Evolutionary conservation across 75 land plant species (phyloP).

Genomic region (Sequoia sempervirens): DNA sequence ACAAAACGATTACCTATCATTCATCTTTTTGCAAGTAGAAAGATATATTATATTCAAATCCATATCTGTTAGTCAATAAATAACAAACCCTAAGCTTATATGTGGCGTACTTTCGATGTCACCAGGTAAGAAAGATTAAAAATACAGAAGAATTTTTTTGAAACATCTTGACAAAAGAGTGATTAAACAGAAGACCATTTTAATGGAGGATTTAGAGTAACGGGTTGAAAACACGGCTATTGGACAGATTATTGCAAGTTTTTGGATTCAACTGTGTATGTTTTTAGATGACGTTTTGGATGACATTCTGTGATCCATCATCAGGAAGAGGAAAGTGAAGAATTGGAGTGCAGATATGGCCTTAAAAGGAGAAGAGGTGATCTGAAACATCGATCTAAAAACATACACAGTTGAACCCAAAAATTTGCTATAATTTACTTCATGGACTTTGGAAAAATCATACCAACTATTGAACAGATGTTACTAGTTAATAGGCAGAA

Average conservation of each 20-base stretch:
- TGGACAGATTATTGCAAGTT: too few species aligned
- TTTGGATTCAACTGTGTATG: too few species aligned
- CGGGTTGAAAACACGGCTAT: background rate
- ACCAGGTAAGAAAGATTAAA: background rate
- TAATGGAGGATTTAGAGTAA: background rate
- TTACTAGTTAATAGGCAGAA: background rate
- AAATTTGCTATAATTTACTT: too few species aligned
- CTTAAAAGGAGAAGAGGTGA: too few species aligned
- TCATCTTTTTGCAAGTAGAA: background rate
- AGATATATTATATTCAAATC: background rate
- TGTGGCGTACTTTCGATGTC: background rate
- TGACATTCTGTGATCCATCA: too few species aligned
- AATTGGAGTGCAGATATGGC: too few species aligned
- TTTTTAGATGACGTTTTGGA: too few species aligned
- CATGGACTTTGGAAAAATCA: too few species aligned
- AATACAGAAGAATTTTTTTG: background rate
- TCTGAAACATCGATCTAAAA: too few species aligned
- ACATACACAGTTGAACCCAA: too few species aligned
- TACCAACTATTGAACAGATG: too few species aligned
- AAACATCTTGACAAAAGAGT: background rate
- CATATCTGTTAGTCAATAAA: background rate
- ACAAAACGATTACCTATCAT: background rate
- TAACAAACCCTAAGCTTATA: background rate
- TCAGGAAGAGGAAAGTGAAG: too few species aligned
- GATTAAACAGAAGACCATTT: background rate